A percentile compares a stretch with the other conserved stretches of the same genome.
phyloP scores from a whole-genome alignment of 2,329 filamentous ascomycete genomes.

The Colletotrichum godetiae region DNA sequence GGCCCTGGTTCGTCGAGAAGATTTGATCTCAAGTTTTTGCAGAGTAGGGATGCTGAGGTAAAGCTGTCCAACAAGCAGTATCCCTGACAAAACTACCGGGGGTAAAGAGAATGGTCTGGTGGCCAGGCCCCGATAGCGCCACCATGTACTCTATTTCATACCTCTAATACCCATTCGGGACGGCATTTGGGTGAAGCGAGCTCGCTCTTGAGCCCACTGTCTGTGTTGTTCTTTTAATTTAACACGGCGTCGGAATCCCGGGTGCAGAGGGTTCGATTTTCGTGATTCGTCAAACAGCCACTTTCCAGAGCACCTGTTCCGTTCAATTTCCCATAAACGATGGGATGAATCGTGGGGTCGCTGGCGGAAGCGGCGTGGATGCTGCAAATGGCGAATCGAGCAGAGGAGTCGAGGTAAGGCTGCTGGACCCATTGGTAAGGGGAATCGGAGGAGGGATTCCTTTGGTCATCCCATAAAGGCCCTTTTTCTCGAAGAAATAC shows the following conservation, averaged over 20 bases:
- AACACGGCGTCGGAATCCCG: constrained; percentile 19
- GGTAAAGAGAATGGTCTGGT: constrained; percentile 9
- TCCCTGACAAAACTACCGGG: constrained; percentile 5
- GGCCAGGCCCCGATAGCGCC: constrained; percentile 26
- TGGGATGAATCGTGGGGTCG: constrained; percentile 20
- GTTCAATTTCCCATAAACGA: constrained; percentile 22
- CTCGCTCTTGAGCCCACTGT: not conserved
- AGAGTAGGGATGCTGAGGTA: constrained; percentile 1
- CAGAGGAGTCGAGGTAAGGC: not conserved
- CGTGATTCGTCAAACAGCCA: not conserved
- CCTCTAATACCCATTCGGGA: constrained; percentile 9
- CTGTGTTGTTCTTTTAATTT: constrained; percentile 18
- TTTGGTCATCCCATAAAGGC: not conserved
- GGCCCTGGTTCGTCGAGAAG: not conserved
- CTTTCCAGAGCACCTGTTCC: constrained; percentile 9
- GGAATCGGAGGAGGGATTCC: not conserved
- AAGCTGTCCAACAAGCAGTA: constrained; percentile 6
- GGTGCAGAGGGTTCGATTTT: not conserved
- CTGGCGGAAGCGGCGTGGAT: not conserved
- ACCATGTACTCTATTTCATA: constrained; percentile 17
- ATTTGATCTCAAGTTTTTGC: constrained; percentile 1
- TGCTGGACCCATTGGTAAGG: not conserved
- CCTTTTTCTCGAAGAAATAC: not conserved
- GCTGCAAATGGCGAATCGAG: not conserved
- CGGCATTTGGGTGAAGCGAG: constrained; percentile 10